A percentile compares a stretch with the other conserved stretches of the same genome.
phyloP scores from a whole-genome alignment of 306 rosid species.

The Lathyrus sativus region DNA sequence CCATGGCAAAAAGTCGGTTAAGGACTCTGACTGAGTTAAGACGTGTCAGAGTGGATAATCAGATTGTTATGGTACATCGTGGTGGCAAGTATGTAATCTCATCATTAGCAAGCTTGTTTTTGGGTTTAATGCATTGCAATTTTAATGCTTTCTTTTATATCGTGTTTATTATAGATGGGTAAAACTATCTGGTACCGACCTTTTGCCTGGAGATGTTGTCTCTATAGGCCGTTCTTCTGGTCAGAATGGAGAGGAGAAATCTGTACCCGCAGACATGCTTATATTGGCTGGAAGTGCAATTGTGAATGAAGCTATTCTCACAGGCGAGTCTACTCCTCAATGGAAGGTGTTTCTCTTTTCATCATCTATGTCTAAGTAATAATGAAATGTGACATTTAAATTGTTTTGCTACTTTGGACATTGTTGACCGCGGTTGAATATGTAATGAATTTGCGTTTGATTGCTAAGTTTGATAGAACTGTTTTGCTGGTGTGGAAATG shows the following conservation, averaged over 20 bases:
- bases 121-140: constrained; percentile 30
- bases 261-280: constrained; percentile 99
- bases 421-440: no score
- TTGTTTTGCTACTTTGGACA: no score
- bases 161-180: constrained; percentile 70
- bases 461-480: constrained; percentile 12
- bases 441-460: background rate
- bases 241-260: constrained; percentile 87
- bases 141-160: constrained; percentile 31
- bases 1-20: constrained; percentile 98
- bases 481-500: constrained; percentile 2
- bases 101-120: constrained; percentile 13
- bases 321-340: constrained; percentile 99
- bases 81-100: constrained; percentile 86
- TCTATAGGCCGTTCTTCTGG: constrained; percentile 89
- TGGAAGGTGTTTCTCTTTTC: constrained; percentile 87
- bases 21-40: constrained; percentile 95
- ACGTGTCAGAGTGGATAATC: constrained; percentile 94
- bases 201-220: constrained; percentile 97
- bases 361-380: constrained; percentile 21
- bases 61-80: constrained; percentile 90
- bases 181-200: constrained; percentile 86
- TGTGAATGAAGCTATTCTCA: constrained; percentile 97
- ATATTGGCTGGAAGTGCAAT: constrained; percentile 94
- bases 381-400: background rate